A percentile compares a stretch with the other conserved stretches of the same genome.
These are phyloP conservation scores for Emmonsiellopsis sp. DNA, from an alignment of 2,329 filamentous ascomycete species.

Conservation along the genomic window DNA sequence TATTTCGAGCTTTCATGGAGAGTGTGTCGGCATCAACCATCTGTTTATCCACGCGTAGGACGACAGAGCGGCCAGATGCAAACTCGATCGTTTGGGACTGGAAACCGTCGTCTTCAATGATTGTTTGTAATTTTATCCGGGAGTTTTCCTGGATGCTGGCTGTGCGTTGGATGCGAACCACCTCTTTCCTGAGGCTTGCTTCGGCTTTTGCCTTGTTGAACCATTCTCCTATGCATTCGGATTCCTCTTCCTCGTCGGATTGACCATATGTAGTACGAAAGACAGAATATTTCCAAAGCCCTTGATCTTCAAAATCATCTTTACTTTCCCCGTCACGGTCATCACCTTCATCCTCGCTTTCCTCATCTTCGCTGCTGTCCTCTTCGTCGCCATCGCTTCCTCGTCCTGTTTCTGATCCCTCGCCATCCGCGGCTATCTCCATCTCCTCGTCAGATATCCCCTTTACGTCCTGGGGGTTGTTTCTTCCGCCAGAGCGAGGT, in stretches of 20 bases:
- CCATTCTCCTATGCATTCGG: neutral
- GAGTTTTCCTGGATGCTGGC: slow-evolving; percentile 4
- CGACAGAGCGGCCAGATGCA: slow-evolving; percentile 5
- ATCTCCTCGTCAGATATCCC: too few species aligned
- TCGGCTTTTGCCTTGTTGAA: slow-evolving; percentile 7
- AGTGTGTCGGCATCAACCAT: slow-evolving; percentile 1
- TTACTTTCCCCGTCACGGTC: neutral
- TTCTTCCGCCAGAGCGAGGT: too few species aligned
- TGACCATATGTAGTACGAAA: slow-evolving; percentile 1
- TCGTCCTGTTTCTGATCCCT: neutral
- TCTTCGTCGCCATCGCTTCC: neutral
- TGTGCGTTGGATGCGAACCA: neutral
- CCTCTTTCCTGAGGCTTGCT: slow-evolving; percentile 1
- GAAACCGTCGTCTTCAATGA: slow-evolving; percentile 2
- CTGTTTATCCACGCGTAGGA: slow-evolving; percentile 5
- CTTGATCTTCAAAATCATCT: neutral
- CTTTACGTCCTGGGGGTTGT: too few species aligned
- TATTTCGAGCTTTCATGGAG: slow-evolving; percentile 1
- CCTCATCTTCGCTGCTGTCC: neutral
- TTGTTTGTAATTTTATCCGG: slow-evolving; percentile 4
- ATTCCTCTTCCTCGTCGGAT: neutral
- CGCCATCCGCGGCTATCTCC: too few species aligned
- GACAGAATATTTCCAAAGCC: slow-evolving; percentile 8
- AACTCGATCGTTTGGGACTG: slow-evolving; percentile 6
- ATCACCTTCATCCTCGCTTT: neutral